Evolutionary conservation across 2,329 filamentous ascomycete species (phyloP), one percentile per base, ranked within the genome.

Genomic region (Aspergillus spinulosporus): DNA sequence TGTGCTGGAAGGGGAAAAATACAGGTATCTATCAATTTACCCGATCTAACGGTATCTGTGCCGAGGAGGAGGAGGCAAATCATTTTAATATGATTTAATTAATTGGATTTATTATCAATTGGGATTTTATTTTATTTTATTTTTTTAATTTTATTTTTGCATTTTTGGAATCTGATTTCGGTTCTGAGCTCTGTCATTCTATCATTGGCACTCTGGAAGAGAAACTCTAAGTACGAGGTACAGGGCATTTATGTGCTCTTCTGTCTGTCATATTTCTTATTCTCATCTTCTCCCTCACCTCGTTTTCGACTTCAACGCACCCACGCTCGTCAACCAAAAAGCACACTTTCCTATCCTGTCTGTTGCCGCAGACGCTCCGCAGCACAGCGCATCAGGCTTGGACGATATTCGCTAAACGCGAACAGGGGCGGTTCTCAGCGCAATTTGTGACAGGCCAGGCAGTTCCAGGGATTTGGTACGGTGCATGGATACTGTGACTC

Each of bases 381-480:
- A 63, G 62, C 57, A 60, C 51, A 43, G 29, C 56, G 44, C 43
- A 29, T 45, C 56, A 52, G 49, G 37, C 46, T 56, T 59, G 62
- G 26, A 59, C 56, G 56, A 64, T 57, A 61, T 61, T 61, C 62
- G 59, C 47, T 57, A 56, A 54, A 51, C 56, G 50, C 52, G 51
- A 58, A 59, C 57, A 55, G 63, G 58, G 63, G 62, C 62, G 62
- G 56, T 60, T 45, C 50, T 54, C 37, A 51, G 59, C 62, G 57
- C 45, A 37, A 36, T 56, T 54, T 59, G 40, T 61, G 52, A 63
- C 55, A 63, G 61, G 61, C 54, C 53, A 34, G 49, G 47, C 36
- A 39, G 59, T 57, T 55, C 64, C 64, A 64, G 58, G 56, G 59
- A 52, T 57, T 59, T 59, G 64, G 62, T 63, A 62, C 64, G 58